A percentile compares a stretch with the other conserved stretches of the same genome.
Evolutionary conservation across 164 flowering plant species (phyloP).

Genomic region (Pachysandra terminalis): DNA sequence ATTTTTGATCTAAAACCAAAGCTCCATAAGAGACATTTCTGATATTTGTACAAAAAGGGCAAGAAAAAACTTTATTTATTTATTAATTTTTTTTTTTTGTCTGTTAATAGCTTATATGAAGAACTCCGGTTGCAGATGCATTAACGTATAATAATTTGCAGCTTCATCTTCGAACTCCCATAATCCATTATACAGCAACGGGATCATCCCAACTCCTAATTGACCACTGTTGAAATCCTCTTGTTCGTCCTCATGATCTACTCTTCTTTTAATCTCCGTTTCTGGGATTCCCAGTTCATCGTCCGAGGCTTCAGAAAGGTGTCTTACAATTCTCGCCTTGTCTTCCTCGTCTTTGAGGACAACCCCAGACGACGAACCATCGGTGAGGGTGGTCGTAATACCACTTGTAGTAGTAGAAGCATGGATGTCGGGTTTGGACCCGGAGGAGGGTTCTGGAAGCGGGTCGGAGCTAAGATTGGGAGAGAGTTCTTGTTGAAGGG

Average conservation of each 20-base stretch:
- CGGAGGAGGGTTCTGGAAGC: slow-evolving; percentile 15
- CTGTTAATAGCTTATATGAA: slow-evolving; percentile 27
- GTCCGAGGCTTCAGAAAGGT: slow-evolving; percentile 71
- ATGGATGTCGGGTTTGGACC: not conserved
- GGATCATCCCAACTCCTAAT: slow-evolving; percentile 1
- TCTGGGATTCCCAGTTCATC: slow-evolving; percentile 79
- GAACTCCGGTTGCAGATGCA: slow-evolving; percentile 59
- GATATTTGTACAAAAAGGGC: no score
- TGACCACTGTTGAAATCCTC: slow-evolving; percentile 4
- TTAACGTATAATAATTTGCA: slow-evolving; percentile 49
- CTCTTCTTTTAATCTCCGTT: not conserved
- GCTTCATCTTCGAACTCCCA: slow-evolving; percentile 73
- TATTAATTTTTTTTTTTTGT: no score
- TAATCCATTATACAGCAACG: slow-evolving; percentile 24
- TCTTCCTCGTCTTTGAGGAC: slow-evolving; percentile 18
- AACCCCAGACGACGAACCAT: not conserved
- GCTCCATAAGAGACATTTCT: no score
- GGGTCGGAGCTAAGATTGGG: slow-evolving; percentile 14
- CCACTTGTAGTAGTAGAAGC: no score
- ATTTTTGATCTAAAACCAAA: no score
- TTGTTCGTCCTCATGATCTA: slow-evolving; percentile 4
- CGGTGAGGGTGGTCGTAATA: not conserved
- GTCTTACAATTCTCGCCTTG: slow-evolving; percentile 45
- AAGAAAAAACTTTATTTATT: no score
- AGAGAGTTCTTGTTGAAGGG: slow-evolving; percentile 43